Evolutionary conservation across 192 early-diverging fungal genomes (phyloP), one percentile per base, ranked within the genome.

Genomic region (Coemansia sp.): DNA sequence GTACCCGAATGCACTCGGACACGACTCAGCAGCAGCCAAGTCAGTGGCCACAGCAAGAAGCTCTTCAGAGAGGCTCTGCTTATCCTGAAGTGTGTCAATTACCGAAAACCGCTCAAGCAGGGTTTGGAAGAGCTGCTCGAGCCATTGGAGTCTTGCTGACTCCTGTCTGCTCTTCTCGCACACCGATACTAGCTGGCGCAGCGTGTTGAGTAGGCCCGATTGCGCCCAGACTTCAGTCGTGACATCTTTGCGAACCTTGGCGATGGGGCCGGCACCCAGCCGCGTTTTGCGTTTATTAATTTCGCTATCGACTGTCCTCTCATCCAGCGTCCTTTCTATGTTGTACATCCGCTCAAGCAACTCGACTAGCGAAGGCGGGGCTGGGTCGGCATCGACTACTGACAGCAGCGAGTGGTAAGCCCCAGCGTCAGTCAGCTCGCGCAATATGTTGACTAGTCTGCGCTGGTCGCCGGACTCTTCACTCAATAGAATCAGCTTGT

Each of bases 241-340:
- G 1, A 94, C 91, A 35, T 87, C 80, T 1, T 71, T 64, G 20
- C 84, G 76, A 23, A 95, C 80, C 21, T 79, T 81, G 13, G 74
- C 70, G 1, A 85, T 66, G 1, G 92, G 83, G 6, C 87, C 89
- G 0, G 92, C 88, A 16, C 85, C 86, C 14, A 95, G 69, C 35
- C 93, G 69, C 10, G 86, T 84, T 7, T 87, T 86, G 24, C 93
- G 86, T 28, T 85, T 70, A 39, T 83, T 83, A 13, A 93, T 71
- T 53, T 92, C 89, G 6, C 70, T 74, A 14, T 85, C 84, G 9
- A 89, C 75, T 3, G 78, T 83, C n/a, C 66, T 74, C 5, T 64
- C 43, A 34, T 88, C 85, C 48, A 84, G 46, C 13, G 46, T 40
- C 55, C 76, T 63, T 51, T 86, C 85, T 1, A 85, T 56, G 10